Percentiles rank a stretch among this genome's conserved stretches.
Conservation (phyloP, 2,329 filamentous ascomycete species). For the Furcasterigmium furcatum region DNA sequence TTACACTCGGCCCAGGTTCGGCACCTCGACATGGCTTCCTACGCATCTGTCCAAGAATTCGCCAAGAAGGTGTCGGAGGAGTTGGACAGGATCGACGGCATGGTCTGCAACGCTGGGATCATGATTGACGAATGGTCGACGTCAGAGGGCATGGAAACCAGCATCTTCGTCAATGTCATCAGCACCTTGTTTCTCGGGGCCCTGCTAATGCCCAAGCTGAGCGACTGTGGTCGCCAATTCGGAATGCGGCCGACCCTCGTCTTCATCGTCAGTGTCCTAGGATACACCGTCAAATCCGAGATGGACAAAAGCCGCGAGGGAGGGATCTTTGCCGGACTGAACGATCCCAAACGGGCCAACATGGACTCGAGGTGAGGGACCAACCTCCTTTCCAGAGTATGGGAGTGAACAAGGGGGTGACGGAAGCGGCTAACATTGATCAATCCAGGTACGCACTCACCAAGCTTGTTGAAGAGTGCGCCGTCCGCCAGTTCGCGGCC, state of each 20-base stretch:
- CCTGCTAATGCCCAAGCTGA: conserved; percentile 15
- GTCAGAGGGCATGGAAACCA: conserved; percentile 41
- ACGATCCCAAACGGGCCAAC: background rate
- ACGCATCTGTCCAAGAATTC: conserved; percentile 32
- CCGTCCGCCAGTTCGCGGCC: conserved; percentile 19
- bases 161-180: conserved; percentile 30
- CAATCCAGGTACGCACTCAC: conserved; percentile 19
- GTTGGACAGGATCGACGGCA: conserved; percentile 29
- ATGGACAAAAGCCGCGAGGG: background rate
- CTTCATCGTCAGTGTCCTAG: conserved; percentile 11
- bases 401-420: background rate
- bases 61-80: conserved; percentile 19
- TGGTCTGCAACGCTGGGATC: conserved; percentile 31
- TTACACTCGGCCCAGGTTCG: too few species aligned
- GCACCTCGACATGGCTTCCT: conserved; percentile 31
- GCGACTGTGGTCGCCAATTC: conserved; percentile 17
- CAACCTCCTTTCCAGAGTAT: background rate
- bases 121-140: conserved; percentile 5
- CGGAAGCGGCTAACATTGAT: background rate
- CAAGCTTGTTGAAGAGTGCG: conserved; percentile 22
- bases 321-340: background rate
- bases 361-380: background rate
- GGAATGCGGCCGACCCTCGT: conserved; percentile 19
- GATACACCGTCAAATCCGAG: conserved; percentile 15
- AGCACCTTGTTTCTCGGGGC: conserved; percentile 16